phyloP scores from a whole-genome alignment of 371 early-diverging fungal species.

The Mucor ambiguus region DNA sequence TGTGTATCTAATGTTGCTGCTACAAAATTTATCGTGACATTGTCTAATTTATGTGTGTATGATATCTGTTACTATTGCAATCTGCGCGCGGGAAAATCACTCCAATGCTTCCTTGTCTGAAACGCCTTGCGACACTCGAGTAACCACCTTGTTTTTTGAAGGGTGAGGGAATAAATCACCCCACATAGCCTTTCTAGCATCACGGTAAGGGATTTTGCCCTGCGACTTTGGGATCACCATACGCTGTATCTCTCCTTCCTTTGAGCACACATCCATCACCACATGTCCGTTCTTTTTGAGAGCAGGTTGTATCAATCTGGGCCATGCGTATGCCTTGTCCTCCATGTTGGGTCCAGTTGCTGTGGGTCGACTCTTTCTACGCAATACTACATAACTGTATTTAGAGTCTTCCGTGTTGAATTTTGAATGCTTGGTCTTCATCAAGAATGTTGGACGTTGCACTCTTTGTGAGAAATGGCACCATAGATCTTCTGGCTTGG shows the following conservation, averaged over 20 bases:
- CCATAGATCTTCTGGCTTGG: conserved; percentile 62
- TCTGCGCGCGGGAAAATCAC: background rate
- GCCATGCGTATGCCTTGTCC: conserved; percentile 65
- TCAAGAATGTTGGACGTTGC: conserved; percentile 72
- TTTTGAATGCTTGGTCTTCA: conserved; percentile 75
- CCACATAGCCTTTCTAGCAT: conserved; percentile 81
- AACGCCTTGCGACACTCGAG: conserved; percentile 25
- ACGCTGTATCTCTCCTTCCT: conserved; percentile 64
- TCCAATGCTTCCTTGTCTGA: background rate
- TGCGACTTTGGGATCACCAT: conserved; percentile 76
- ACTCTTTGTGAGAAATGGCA: conserved; percentile 87
- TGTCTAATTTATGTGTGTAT: background rate
- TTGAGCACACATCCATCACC: conserved; percentile 70
- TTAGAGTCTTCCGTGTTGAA: conserved; percentile 75
- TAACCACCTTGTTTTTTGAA: conserved; percentile 60
- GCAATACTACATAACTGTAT: conserved; percentile 81
- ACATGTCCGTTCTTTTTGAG: conserved; percentile 81
- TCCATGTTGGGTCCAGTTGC: conserved; percentile 28
- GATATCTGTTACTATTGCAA: too few relatives aligned
- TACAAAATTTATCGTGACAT: background rate
- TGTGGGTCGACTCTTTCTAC: conserved; percentile 64
- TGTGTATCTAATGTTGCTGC: background rate
- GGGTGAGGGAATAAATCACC: conserved; percentile 82
- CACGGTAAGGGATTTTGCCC: conserved; percentile 74
- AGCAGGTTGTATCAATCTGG: conserved; percentile 72